Evolutionary conservation across 176 grass and related monocot species (phyloP), one percentile per base, ranked within the genome.

Genomic region (Triticum turgidum): DNA sequence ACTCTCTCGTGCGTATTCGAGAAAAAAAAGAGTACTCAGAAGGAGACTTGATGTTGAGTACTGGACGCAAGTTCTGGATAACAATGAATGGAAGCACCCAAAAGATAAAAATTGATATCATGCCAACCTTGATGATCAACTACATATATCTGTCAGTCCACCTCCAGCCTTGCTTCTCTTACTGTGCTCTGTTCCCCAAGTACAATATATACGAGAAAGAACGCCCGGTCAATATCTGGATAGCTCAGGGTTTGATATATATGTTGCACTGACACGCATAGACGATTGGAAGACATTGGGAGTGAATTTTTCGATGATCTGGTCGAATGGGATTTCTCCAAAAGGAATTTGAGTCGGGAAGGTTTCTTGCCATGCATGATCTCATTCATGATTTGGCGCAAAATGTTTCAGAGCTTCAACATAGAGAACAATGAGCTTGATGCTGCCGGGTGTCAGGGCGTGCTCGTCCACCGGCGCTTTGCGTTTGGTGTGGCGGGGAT

Each of bases 41-140:
- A 52, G 22, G n/a, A 84, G 80, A 3, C 49, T 72, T 18, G 52
- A 80, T 18, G 65, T 21, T 37, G 61, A 72, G 0, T 49, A 79
- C 14, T 91, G 89, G 85, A 87, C 0, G 7, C 21, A 10, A 38
- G 51, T 91, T 76, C 4, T 82, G 38, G 51, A 87, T 12, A 83
- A 33, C 17, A 77, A n/a, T 71, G 74, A 82, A 66, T 91, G 89
- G 89, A 84, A 84, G 11, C 11, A 77, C 7, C 15, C 80, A 22
- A 1, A 34, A 4, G 72, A 35, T 42, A 67, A 75, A 11, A 1
- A 83, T 7, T 11, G 74, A 61, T 78, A 69, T 83, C 13, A 65
- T 82, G 15, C 51, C 88, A 2, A 76, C 76, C 2, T 54, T 89
- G 35, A 83, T 59, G 65, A 47, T 89, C 38, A 89, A 77, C 65